Conservation (phyloP, 169 alveolate species). For the Plasmodium chabaudi region DNA sequence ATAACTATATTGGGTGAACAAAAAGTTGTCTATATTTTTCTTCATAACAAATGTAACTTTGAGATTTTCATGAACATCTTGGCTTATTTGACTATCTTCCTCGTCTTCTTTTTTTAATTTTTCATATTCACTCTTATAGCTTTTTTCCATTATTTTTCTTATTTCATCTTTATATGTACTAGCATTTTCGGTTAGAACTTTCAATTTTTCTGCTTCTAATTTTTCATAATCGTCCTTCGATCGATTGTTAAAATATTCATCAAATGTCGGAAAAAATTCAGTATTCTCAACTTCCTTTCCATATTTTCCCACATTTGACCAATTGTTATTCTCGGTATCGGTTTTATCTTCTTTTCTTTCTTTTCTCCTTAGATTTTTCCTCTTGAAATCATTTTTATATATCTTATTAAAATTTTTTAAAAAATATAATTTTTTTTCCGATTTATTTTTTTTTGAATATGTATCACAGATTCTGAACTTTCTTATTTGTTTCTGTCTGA, state of each 20-base stretch:
- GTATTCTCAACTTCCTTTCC: neutral
- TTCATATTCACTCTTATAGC: constrained; percentile 58
- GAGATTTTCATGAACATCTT: constrained; percentile 40
- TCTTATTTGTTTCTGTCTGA: too few species aligned
- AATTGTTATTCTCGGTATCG: too few species aligned
- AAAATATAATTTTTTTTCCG: too few species aligned
- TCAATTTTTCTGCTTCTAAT: constrained; percentile 66
- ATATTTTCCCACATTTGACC: too few species aligned
- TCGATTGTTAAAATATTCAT: constrained; percentile 61
- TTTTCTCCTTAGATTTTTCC: too few species aligned
- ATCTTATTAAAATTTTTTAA: too few species aligned
- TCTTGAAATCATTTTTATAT: too few species aligned
- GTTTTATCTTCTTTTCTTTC: too few species aligned
- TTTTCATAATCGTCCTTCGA: constrained; percentile 60
- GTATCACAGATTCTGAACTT: too few species aligned
- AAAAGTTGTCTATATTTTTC: constrained; percentile 50
- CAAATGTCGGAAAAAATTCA: constrained; percentile 11
- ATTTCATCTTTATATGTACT: constrained; percentile 36
- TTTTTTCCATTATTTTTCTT: constrained; percentile 26
- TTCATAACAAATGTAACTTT: constrained; percentile 70
- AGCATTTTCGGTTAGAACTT: constrained; percentile 40
- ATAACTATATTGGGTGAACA: constrained; percentile 69
- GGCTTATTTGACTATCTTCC: constrained; percentile 50
- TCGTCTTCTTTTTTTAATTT: constrained; percentile 51
- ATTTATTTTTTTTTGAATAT: too few species aligned